Conservation (phyloP, 2,329 filamentous ascomycete species). For the Hymenotorrendiella dingleyae region DNA sequence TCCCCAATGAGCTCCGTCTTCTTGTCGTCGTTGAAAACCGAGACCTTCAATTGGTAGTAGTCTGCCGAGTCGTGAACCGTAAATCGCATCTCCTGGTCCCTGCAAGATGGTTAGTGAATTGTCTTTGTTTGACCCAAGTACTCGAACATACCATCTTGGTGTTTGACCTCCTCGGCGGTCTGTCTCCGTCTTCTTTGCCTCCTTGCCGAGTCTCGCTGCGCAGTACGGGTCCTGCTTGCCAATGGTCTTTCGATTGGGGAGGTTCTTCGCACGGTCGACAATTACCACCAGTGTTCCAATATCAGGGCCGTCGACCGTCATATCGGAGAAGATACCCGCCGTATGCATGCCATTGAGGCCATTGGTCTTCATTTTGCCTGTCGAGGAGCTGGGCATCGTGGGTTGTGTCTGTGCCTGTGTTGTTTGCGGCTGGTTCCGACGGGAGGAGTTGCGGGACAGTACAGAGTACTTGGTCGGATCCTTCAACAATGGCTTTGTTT, state of each 20-base stretch:
- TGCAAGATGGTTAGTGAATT: conserved; percentile 35
- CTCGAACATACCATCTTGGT: conserved; percentile 75
- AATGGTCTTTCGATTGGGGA: conserved; percentile 94
- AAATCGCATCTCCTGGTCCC: conserved; percentile 97
- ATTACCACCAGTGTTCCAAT: conserved; percentile 92
- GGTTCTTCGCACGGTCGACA: conserved; percentile 91
- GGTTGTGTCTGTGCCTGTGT: neutral
- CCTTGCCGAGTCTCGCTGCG: conserved; percentile 86
- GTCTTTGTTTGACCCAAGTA: neutral
- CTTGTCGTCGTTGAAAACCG: conserved; percentile 97
- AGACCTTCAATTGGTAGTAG: conserved; percentile 92
- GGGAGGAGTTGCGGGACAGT: neutral
- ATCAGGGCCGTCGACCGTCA: conserved; percentile 84
- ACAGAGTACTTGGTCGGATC: too few species aligned
- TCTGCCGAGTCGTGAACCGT: conserved; percentile 93
- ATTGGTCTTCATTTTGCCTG: conserved; percentile 48
- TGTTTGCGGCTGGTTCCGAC: neutral
- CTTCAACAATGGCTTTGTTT: conserved; percentile 3
- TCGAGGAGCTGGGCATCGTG: conserved; percentile 34
- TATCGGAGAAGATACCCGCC: conserved; percentile 89
- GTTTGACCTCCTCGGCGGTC: conserved; percentile 94
- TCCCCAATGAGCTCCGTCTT: conserved; percentile 96
- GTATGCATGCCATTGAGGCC: conserved; percentile 66
- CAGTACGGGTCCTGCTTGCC: conserved; percentile 98
- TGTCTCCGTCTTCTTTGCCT: conserved; percentile 94